These are phyloP conservation scores for Raffaelea deltoideospora DNA, from an alignment of 2,329 filamentous ascomycete genomes.

Conservation along the genomic window DNA sequence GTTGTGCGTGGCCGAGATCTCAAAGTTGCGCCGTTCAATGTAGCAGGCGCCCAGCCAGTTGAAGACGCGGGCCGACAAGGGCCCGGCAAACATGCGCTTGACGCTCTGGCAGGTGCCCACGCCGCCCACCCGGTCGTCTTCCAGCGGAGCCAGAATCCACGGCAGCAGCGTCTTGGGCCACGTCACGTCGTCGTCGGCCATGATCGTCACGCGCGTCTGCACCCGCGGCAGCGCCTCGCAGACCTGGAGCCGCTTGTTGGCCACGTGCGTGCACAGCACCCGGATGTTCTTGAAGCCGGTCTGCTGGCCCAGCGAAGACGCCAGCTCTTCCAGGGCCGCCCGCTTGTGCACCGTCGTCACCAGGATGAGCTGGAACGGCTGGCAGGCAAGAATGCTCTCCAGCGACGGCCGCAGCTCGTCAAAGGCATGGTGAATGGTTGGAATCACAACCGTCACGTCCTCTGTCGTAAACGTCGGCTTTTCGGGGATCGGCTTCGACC, in stretches of 20 bases:
- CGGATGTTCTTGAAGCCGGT: conserved; percentile 42
- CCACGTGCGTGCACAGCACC: conserved; percentile 64
- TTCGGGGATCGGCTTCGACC: conserved; percentile 65
- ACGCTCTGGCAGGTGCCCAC: conserved; percentile 87
- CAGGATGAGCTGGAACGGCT: conserved; percentile 60
- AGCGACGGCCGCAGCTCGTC: conserved; percentile 73
- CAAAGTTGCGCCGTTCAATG: conserved; percentile 87
- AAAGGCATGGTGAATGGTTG: conserved; percentile 77
- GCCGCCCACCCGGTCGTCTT: conserved; percentile 68
- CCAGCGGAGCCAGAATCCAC: conserved; percentile 88
- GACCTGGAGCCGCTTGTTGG: conserved; percentile 91
- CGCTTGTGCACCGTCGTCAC: conserved; percentile 77
- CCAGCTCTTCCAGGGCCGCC: conserved; percentile 51
- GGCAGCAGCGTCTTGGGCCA: conserved; percentile 76
- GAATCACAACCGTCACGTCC: conserved; percentile 89
- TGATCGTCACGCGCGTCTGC: conserved; percentile 68
- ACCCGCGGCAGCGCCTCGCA: conserved; percentile 81
- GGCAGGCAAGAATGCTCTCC: conserved; percentile 56
- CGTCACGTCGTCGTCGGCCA: conserved; percentile 91
- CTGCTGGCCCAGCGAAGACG: conserved; percentile 35
- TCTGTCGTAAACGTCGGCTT: conserved; percentile 65
- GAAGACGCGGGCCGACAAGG: conserved; percentile 51
- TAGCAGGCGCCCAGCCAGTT: conserved; percentile 88
- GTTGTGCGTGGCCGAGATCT: conserved; percentile 89
- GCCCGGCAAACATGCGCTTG: conserved; percentile 48